phyloP scores from a whole-genome alignment of 192 early-diverging fungal species.

The Backusella parvicylindrica region DNA sequence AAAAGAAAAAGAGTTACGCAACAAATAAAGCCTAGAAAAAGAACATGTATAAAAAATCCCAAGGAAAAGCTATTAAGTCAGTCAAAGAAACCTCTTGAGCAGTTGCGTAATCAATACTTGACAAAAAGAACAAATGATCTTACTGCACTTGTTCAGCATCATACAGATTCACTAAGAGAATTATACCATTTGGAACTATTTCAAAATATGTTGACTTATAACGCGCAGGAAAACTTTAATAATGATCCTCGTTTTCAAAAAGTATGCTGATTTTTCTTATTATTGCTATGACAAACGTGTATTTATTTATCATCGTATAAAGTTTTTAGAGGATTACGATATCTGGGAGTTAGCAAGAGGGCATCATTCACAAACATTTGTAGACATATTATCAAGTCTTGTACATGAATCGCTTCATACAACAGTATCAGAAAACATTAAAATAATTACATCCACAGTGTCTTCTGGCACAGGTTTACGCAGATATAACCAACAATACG shows the following conservation, averaged over 20 bases:
- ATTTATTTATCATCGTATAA: background rate
- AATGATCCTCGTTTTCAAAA: constrained; percentile 54
- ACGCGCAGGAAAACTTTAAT: constrained; percentile 47
- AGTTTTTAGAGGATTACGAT: constrained; percentile 39
- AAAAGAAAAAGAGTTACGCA: background rate
- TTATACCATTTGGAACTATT: constrained; percentile 55
- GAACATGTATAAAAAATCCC: background rate
- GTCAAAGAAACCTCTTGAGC: constrained; percentile 45
- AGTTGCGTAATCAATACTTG: constrained; percentile 28
- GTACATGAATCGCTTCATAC: background rate
- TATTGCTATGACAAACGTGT: background rate
- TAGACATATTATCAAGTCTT: constrained; percentile 14
- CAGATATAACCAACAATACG: constrained; percentile 30
- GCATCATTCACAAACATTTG: constrained; percentile 41
- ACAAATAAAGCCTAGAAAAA: background rate
- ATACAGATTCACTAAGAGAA: constrained; percentile 55
- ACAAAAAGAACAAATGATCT: constrained; percentile 40
- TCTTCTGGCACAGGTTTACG: constrained; percentile 21
- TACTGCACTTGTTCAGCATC: constrained; percentile 43
- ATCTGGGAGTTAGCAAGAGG: constrained; percentile 48
- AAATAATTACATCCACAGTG: background rate
- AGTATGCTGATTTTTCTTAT: background rate
- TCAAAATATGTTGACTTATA: constrained; percentile 46
- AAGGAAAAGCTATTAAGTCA: background rate
- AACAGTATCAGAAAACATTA: background rate